Evolutionary conservation across 176 grass and related monocot species (phyloP), one percentile per base, ranked within the genome.

Genomic region (Phoenix dactylifera): DNA sequence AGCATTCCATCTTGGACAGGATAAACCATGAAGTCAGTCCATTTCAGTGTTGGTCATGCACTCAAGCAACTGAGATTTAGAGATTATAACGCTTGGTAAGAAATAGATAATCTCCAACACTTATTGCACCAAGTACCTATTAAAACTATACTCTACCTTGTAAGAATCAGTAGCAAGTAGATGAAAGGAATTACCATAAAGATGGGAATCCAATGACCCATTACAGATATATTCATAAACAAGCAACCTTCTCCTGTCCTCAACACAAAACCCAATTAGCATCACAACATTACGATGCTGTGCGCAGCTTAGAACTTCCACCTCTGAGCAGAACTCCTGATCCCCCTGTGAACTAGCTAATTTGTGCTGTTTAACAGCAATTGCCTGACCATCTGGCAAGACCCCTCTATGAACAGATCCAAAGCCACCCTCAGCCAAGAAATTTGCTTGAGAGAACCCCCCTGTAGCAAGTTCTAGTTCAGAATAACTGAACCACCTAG

Each of bases 141-240:
- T 3, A 14, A 44, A 44, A 12, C 10, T 44, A 44, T 44, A 44
- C 35, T 3, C 35, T 14, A 44, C 35, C 35, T 2, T 44, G 35
- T 44, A 44, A 44, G 35, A 44, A 44, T 44, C 7, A 10, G 35
- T 44, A 12, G 9, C 35, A 12, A 44, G 35, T 17, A 66, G 17
- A 22, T 57, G 66, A 57, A 51, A 49, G 7, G 16, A 71, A 55
- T 77, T 83, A 99, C 94, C 88, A 74, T 99, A 99, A 60, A 99
- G 79, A 81, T 99, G 94, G 20, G 94, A 81, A 83, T 99, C 94
- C 78, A 99, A 71, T 14, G 94, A 99, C 63, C 88, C 88, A 64
- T 99, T 99, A 76, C 94, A 99, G 60, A 99, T 99, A 66, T 92
- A 99, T 58, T 99, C 94, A 32, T 99, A 99, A 73, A 99, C 94